Conservation (phyloP, 2,329 filamentous ascomycete species). For the Eurotiales sp. region DNA sequence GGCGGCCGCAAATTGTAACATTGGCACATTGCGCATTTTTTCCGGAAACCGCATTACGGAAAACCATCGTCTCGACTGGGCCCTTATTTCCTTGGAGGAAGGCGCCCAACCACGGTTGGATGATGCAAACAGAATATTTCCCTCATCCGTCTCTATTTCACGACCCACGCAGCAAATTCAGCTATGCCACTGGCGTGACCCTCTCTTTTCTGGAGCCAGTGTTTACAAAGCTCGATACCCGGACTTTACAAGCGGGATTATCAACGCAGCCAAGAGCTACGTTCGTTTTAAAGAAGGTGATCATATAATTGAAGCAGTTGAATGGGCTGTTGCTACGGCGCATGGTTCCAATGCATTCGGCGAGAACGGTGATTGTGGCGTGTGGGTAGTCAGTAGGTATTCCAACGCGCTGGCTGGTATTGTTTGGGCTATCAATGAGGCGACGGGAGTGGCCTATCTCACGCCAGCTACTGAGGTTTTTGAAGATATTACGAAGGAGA, state of each 20-base stretch:
- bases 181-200: not conserved
- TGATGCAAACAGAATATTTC: not conserved
- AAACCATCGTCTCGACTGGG: slow-evolving; percentile 10
- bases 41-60: not conserved
- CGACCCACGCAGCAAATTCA: too few species aligned
- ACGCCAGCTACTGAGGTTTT: slow-evolving; percentile 2
- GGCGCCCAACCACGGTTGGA: not conserved
- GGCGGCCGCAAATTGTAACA: not conserved
- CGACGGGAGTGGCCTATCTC: slow-evolving; percentile 3
- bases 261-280: slow-evolving; percentile 10
- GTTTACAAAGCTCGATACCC: slow-evolving; percentile 4
- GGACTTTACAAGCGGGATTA: not conserved
- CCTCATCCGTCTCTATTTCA: too few species aligned
- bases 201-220: not conserved
- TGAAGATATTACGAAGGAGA: slow-evolving; percentile 3
- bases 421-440: not conserved
- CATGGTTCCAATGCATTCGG: not conserved
- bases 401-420: not conserved
- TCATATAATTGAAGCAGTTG: not conserved
- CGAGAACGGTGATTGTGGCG: slow-evolving; percentile 1
- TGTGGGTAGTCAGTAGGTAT: slow-evolving; percentile 3
- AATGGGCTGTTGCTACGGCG: slow-evolving; percentile 1
- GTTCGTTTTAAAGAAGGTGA: not conserved
- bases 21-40: not conserved
- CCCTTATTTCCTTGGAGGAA: not conserved